Evolutionary conservation across 1,284 basidiomycete genomes (phyloP).

Genomic region (Sporisorium exsertum): DNA sequence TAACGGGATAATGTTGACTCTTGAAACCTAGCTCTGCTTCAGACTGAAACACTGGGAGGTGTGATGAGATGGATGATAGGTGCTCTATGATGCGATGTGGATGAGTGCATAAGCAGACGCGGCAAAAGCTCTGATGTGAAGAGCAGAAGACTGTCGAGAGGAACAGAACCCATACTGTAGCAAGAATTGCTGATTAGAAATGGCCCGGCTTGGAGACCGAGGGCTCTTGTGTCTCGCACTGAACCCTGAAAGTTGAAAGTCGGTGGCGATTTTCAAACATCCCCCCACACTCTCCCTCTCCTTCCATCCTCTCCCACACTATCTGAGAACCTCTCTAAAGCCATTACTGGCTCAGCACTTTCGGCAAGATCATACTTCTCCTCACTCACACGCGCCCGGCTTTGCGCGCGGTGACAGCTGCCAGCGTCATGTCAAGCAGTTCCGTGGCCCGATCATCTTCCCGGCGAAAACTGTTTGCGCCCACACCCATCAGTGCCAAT

Average conservation of each 20-base stretch:
- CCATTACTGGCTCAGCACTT: neutral
- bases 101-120: neutral
- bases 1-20: neutral
- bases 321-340: neutral
- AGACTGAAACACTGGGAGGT: neutral
- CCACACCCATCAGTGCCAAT: slow-evolving; percentile 17
- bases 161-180: too few species aligned
- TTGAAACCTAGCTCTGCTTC: neutral
- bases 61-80: neutral
- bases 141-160: neutral
- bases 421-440: slow-evolving; percentile 10
- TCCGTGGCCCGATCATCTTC: slow-evolving; percentile 7
- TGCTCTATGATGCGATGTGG: neutral
- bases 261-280: neutral
- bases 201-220: slow-evolving; percentile 10
- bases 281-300: neutral
- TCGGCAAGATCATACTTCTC: neutral
- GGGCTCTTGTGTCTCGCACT: neutral
- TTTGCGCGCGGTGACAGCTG: neutral
- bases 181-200: neutral
- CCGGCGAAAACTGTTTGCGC: slow-evolving; percentile 46
- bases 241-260: neutral
- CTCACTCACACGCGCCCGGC: neutral
- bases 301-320: neutral
- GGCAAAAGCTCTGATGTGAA: neutral